Percentiles rank a stretch among this genome's conserved stretches.
Conservation (phyloP, 2,329 filamentous ascomycete species). For the Phialophora tarda region DNA sequence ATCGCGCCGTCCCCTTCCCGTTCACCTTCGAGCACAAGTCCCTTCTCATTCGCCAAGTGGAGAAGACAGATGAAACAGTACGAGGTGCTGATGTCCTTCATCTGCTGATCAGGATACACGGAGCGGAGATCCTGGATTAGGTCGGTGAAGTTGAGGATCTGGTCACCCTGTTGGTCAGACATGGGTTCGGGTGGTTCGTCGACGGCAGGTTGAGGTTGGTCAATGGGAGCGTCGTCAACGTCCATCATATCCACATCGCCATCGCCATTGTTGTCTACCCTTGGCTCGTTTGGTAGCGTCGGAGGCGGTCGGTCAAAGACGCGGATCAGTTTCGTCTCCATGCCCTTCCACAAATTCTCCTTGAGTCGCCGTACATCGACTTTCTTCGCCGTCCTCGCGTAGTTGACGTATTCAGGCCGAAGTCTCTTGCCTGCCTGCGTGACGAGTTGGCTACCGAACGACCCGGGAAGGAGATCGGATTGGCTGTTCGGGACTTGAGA, state of each 20-base stretch:
- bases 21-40: slow-evolving; percentile 73
- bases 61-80: slow-evolving; percentile 92
- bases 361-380: slow-evolving; percentile 69
- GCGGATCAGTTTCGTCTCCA: slow-evolving; percentile 54
- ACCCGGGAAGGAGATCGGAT: slow-evolving; percentile 53
- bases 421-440: slow-evolving; percentile 64
- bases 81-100: slow-evolving; percentile 93
- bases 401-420: slow-evolving; percentile 69
- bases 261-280: slow-evolving; percentile 4
- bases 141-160: slow-evolving; percentile 78
- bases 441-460: slow-evolving; percentile 67
- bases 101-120: slow-evolving; percentile 82
- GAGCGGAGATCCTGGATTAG: slow-evolving; percentile 87
- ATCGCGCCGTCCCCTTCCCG: slow-evolving; percentile 47
- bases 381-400: slow-evolving; percentile 69
- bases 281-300: slow-evolving; percentile 32
- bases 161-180: slow-evolving; percentile 40
- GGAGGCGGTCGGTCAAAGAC: slow-evolving; percentile 43
- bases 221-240: slow-evolving; percentile 33
- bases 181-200: slow-evolving; percentile 44
- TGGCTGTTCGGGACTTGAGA: slow-evolving; percentile 16
- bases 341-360: slow-evolving; percentile 69
- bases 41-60: slow-evolving; percentile 92
- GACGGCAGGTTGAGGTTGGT: slow-evolving; percentile 41
- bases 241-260: slow-evolving; percentile 40